phyloP scores from a whole-genome alignment of 805 yeast species.

The Zygosaccharomyces rouxii region DNA sequence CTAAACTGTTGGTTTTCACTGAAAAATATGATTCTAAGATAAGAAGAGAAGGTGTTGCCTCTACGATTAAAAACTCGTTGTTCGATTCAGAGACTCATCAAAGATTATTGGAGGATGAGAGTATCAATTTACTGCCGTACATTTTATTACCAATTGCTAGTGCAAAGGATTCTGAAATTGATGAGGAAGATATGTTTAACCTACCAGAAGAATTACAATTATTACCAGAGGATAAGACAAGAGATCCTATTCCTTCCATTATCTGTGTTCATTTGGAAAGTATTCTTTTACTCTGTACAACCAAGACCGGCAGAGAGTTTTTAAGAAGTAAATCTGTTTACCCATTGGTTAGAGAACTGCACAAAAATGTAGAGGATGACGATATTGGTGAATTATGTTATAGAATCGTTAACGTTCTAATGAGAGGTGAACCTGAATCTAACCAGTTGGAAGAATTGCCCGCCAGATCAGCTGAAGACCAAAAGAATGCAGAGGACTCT shows the following conservation, averaged over 20 bases:
- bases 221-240: constrained; percentile 64
- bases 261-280: constrained; percentile 74
- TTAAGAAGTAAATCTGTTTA: constrained; percentile 81
- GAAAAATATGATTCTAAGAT: constrained; percentile 71
- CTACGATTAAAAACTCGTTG: constrained; percentile 83
- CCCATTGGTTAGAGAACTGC: constrained; percentile 81
- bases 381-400: constrained; percentile 68
- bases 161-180: constrained; percentile 62
- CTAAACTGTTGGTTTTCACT: constrained; percentile 79
- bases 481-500: constrained; percentile 36
- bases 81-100: constrained; percentile 73
- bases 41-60: constrained; percentile 89
- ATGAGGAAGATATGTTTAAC: constrained; percentile 80
- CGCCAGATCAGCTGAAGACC: constrained; percentile 46
- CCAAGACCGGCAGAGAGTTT: constrained; percentile 65
- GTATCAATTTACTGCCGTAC: constrained; percentile 74
- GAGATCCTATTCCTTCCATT: constrained; percentile 69
- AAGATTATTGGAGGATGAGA: constrained; percentile 52
- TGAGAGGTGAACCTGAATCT: constrained; percentile 75
- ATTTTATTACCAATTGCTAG: constrained; percentile 76
- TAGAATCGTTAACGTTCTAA: constrained; percentile 79
- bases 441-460: constrained; percentile 46
- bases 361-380: constrained; percentile 49
- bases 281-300: constrained; percentile 71
- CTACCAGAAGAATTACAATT: constrained; percentile 87